Evolutionary conservation across 352 stramenopile genomes (phyloP), one percentile per base, ranked within the genome.

Genomic region (Phytophthora vignae): DNA sequence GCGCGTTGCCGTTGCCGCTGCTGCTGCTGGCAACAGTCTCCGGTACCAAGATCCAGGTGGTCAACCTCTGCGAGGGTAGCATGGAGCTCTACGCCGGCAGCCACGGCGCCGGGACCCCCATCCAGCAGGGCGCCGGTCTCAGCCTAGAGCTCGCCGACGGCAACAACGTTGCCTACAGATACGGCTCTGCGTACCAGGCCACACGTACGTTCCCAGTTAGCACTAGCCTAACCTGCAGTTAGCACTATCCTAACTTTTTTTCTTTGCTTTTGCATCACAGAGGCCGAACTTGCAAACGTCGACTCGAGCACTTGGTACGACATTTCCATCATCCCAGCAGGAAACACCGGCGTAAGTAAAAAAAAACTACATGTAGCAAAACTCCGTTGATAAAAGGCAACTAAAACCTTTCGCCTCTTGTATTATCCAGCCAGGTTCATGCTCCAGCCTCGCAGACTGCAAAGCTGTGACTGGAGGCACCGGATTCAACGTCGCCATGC

Each of bases 301-400:
- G 76, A 76, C 48, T 81, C 72, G 44, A 76, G 65, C 38, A 78
- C 83, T 4, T 94, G 87, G 85, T 92, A 76, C 65, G 87, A 93
- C 50, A 94, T 94, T 72, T 90, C 78, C 52, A 94, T 91, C 64
- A 92, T 94, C 61, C 87, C 87, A 9, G 79, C 85, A 0, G 83
- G 85, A 11, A 72, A 49, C 38, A 67, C 62, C 10, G 64, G 68
- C 19, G 79, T 87, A 77, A 52, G 76, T 77, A 9, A 21, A 58
- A 69, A 42, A 46, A 46, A 48, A n/a, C 33, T 27, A 44, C 44
- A 9, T 22, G 11, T 29, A 49, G 1, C 29, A 19, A 49, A 22
- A 49, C 3, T 49, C 42, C 17, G 21, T 8, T 2, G 42, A 49
- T 49, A 59, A 72, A 69, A 48, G 46, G 21, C 31, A 69, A 65